Base-by-base conservation (phyloP, 371 early-diverging fungal genomes). In the Mucor circinelloides region DNA sequence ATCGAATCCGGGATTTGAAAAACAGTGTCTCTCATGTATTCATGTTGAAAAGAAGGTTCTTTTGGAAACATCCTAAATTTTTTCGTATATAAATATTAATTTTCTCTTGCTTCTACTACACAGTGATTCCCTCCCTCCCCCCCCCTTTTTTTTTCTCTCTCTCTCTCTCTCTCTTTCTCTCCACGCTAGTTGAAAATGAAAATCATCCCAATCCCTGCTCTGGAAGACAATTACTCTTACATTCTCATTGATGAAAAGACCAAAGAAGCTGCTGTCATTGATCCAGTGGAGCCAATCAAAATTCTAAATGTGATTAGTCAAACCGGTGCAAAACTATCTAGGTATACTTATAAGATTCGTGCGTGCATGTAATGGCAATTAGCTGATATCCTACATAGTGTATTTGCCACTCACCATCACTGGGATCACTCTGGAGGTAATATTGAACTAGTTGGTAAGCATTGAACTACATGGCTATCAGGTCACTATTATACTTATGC, bases 341-440 rank as follows among this genome's bases (percentile, higher is more conserved):
- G 75, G 78, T 74, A 63, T 32, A 27, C 28, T 5, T 7, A 48
- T 10, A 15, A n/a, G 21, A n/a, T 44, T 27, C 15, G 54, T 28
- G 6, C 6, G 12, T 30, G 23, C 19, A 8, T 48, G 2, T 28
- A 15, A 7, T 13, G 3, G 3, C 15, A 28, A 27, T 54, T 23
- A 50, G 13, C 23, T 23, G 21, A 23, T 9, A 48, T 19, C 19
- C 19, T 7, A n/a, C 19, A 48, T 25, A 65, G 60, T 32, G 27
- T 57, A 2, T 63, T 67, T 32, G 60, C 63, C 9, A 52, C 58
- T 15, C 63, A 63, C 48, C 63, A 94, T 70, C 93, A 93, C 68
- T 76, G 77, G 68, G 95, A 95, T 75, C 95, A 95, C 67, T 79
- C 94, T 25, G 91, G 89, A 38, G 95, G 95, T 31, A 95, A 95